Evolutionary conservation across 2,329 filamentous ascomycete species (phyloP), one percentile per base, ranked within the genome.

Genomic region (Colletotrichum magnum): DNA sequence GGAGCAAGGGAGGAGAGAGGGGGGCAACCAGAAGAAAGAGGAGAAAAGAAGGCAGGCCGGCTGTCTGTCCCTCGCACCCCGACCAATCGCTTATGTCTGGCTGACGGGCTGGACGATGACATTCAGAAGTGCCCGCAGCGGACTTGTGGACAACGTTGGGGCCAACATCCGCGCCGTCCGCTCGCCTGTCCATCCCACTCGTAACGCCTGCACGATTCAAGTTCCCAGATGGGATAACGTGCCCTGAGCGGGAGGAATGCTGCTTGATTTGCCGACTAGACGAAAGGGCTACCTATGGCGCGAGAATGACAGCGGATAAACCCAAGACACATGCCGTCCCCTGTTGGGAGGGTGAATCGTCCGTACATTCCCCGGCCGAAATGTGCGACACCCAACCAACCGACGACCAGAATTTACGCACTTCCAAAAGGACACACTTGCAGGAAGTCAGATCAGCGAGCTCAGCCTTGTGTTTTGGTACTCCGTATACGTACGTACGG

Each of bases 21-120:
- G 26, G 47, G 47, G 28, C 36, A 52, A 51, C 24, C 36, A 9
- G 28, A 32, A 32, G 28, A 6, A 32, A 32, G 43, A 52, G 58
- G 64, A 67, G 51, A 63, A 67, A 67, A 63, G 64, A 68, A 68
- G 21, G 45, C 52, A 47, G 52, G 16, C 45, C 58, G 24, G 15
- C 24, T 15, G 13, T 36, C 7, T 10, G 32, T 36, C 32, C 32
- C 32, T 36, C 32, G 32, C 32, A 36, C 7, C 32, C 15, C 10
- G 18, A 24, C 64, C 52, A 68, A 58, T 58, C 36, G 21, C n/a
- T 24, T n/a, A 16, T 12, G 12, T 24, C 21, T 43, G 36, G 52
- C 52, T n/a, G 10, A 9, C 18, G 18, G 43, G 36, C 32, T 12
- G 6, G 63, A 18, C 32, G 13, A 56, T 52, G 58, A 54, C 6